A percentile compares a stretch with the other conserved stretches of the same genome.
These are phyloP conservation scores for Trichoderma sp. DNA, from an alignment of 2,329 filamentous ascomycete species.

Conservation along the genomic window DNA sequence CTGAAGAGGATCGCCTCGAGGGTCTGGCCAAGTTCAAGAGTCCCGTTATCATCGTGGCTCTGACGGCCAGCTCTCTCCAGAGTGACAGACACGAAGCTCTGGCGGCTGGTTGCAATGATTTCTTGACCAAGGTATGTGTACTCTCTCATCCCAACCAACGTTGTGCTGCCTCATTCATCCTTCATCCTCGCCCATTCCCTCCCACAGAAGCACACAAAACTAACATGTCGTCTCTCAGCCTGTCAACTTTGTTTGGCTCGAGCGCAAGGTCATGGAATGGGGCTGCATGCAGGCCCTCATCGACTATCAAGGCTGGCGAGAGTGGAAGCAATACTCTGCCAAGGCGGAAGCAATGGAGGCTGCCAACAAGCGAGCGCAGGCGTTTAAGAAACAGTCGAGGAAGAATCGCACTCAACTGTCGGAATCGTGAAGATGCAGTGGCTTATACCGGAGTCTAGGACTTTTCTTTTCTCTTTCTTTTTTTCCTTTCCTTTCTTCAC, in stretches of 20 bases:
- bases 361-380: conserved; percentile 43
- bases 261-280: conserved; percentile 98
- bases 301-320: conserved; percentile 96
- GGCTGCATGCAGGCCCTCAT: conserved; percentile 99
- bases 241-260: conserved; percentile 95
- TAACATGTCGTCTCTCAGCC: conserved; percentile 57
- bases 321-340: conserved; percentile 83
- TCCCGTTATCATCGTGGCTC: conserved; percentile 94
- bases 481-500: conserved; percentile 9
- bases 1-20: conserved; percentile 68
- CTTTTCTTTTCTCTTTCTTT: background rate
- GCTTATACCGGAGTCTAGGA: conserved; percentile 5
- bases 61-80: conserved; percentile 92
- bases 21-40: conserved; percentile 82
- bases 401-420: conserved; percentile 45
- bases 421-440: background rate
- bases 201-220: background rate
- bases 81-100: conserved; percentile 94
- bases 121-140: conserved; percentile 80
- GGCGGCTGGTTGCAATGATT: conserved; percentile 96
- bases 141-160: no score
- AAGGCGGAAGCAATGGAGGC: conserved; percentile 48
- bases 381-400: conserved; percentile 45
- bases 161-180: conserved; percentile 28
- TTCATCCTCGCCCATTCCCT: background rate